Evolutionary conservation across 176 grass and related monocot genomes (phyloP).

Genomic region (Poa annua): DNA sequence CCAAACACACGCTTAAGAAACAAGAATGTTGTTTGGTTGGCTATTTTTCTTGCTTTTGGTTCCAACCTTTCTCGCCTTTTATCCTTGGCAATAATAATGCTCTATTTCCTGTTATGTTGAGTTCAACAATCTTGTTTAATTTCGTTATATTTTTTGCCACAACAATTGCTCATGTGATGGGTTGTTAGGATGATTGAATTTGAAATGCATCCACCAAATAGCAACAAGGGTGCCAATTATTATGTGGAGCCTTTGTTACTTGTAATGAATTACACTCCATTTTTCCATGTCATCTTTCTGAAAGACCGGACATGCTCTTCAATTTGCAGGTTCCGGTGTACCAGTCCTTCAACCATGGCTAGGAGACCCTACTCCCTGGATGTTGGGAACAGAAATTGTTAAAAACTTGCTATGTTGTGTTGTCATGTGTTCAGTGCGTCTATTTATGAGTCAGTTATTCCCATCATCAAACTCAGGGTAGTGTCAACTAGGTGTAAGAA

Average conservation of each 20-base stretch:
- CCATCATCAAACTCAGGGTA: conserved; percentile 33
- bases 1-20: not conserved
- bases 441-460: conserved; percentile 24
- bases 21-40: not conserved
- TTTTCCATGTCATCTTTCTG: not conserved
- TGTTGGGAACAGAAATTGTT: conserved; percentile 30
- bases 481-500: conserved; percentile 53
- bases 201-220: not conserved
- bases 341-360: conserved; percentile 90
- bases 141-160: not conserved
- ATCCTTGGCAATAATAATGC: not conserved
- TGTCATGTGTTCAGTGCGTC: conserved; percentile 45
- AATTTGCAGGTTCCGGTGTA: conserved; percentile 79
- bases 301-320: not conserved
- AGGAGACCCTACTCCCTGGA: conserved; percentile 42
- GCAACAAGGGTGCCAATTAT: not conserved
- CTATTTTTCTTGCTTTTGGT: not conserved
- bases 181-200: not conserved
- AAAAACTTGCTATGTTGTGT: conserved; percentile 43
- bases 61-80: not conserved
- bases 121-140: not conserved
- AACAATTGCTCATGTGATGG: not conserved
- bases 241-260: not conserved
- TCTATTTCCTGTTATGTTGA: not conserved
- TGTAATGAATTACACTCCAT: not conserved